Percentiles rank a stretch among this genome's conserved stretches.
Evolutionary conservation across 2,329 filamentous ascomycete genomes (phyloP).

Genomic region (Clarireedia paspali): DNA sequence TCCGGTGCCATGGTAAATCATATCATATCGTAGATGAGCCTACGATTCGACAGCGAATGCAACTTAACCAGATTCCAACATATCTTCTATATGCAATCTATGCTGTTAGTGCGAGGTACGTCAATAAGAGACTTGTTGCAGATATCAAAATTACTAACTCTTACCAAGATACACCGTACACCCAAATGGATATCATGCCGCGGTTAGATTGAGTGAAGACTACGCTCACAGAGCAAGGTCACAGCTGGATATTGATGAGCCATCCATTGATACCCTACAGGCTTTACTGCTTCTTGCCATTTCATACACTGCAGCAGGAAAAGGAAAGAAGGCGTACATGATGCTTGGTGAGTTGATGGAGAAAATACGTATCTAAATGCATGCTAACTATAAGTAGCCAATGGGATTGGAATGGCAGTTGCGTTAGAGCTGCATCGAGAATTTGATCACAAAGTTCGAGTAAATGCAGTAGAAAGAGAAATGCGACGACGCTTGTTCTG

Average conservation of each 20-base stretch:
- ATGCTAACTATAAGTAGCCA: slow-evolving; percentile 45
- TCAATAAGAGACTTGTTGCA: neutral
- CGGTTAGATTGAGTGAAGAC: slow-evolving; percentile 62
- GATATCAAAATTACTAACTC: slow-evolving; percentile 12
- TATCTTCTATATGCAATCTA: slow-evolving; percentile 51
- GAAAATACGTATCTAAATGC: too few relatives aligned
- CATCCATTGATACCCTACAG: slow-evolving; percentile 70
- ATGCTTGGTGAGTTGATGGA: slow-evolving; percentile 53
- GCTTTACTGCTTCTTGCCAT: slow-evolving; percentile 67
- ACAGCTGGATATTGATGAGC: slow-evolving; percentile 72
- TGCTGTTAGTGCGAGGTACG: slow-evolving; percentile 54
- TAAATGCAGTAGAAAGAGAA: slow-evolving; percentile 64
- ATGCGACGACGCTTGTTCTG: slow-evolving; percentile 76
- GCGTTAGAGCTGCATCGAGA: slow-evolving; percentile 77
- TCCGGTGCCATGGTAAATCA: slow-evolving; percentile 71
- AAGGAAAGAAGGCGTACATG: slow-evolving; percentile 84
- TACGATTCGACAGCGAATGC: slow-evolving; percentile 62
- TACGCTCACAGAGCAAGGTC: slow-evolving; percentile 62
- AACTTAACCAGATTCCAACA: slow-evolving; percentile 44
- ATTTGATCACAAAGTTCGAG: slow-evolving; percentile 52
- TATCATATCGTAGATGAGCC: slow-evolving; percentile 76
- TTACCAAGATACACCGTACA: slow-evolving; percentile 59
- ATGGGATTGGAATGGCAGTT: slow-evolving; percentile 73
- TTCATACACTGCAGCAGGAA: slow-evolving; percentile 68
- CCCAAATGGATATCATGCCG: slow-evolving; percentile 57